These are phyloP conservation scores for Chrysochromulina parva DNA, from an alignment of 78 protist species.

Conservation along the genomic window DNA sequence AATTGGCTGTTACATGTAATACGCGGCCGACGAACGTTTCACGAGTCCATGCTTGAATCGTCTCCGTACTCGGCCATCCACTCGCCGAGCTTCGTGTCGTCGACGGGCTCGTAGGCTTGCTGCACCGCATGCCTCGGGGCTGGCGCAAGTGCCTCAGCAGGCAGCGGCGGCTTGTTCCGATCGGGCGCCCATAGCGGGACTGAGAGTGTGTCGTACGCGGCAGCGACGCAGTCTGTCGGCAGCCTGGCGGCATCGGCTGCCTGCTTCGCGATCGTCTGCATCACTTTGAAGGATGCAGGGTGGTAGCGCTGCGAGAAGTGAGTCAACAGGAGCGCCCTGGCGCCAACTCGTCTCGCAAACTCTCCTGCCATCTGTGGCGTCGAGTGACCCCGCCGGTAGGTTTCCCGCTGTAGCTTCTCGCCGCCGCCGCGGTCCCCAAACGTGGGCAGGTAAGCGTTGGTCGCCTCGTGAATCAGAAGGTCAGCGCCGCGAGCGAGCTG, in stretches of 20 bases:
- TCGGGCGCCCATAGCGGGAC: neutral
- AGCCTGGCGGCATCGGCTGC: neutral
- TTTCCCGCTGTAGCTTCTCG: neutral
- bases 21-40: too few relatives aligned
- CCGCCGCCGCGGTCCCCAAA: neutral
- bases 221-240: neutral
- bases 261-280: neutral
- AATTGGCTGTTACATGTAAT: too few relatives aligned
- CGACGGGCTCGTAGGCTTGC: too few relatives aligned
- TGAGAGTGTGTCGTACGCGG: neutral
- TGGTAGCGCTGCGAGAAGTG: constrained; percentile 56
- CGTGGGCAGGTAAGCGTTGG: neutral
- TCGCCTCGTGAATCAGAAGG: constrained; percentile 48
- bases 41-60: too few relatives aligned
- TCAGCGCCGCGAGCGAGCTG: constrained; percentile 6
- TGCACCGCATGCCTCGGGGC: too few relatives aligned
- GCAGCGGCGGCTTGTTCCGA: neutral
- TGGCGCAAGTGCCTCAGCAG: too few relatives aligned
- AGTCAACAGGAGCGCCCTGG: constrained; percentile 42
- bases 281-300: neutral
- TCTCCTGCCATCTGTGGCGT: constrained; percentile 34
- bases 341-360: neutral
- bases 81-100: too few relatives aligned
- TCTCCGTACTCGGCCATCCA: too few relatives aligned
- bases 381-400: constrained; percentile 52